A percentile compares a stretch with the other conserved stretches of the same genome.
These are phyloP conservation scores for Plenodomus tracheiphilus DNA, from an alignment of 2,329 filamentous ascomycete genomes.

Conservation along the genomic window DNA sequence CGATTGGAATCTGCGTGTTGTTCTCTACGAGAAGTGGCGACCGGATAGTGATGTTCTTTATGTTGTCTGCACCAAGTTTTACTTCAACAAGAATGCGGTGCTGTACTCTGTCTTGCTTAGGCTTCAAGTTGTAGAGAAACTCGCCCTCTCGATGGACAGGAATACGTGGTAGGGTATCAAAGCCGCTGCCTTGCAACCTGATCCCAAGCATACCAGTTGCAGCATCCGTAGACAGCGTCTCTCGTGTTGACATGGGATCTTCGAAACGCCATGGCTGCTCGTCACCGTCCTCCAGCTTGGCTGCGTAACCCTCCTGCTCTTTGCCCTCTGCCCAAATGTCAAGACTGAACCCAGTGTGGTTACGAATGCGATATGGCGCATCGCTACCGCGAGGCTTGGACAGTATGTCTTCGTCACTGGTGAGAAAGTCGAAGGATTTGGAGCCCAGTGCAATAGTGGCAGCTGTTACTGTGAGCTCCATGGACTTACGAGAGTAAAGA, in stretches of 20 bases:
- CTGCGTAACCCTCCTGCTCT: conserved; percentile 70
- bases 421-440: conserved; percentile 89
- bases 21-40: conserved; percentile 94
- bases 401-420: conserved; percentile 84
- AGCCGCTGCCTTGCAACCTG: conserved; percentile 88
- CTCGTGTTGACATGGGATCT: conserved; percentile 93
- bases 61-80: conserved; percentile 86
- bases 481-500: conserved; percentile 81
- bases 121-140: conserved; percentile 82
- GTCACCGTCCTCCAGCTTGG: conserved; percentile 82
- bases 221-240: conserved; percentile 84
- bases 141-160: conserved; percentile 94
- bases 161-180: conserved; percentile 86
- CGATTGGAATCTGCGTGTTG: conserved; percentile 92
- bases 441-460: conserved; percentile 91
- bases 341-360: conserved; percentile 92
- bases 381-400: conserved; percentile 91
- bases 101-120: conserved; percentile 80
- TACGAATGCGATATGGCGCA: conserved; percentile 89
- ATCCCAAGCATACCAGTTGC: conserved; percentile 79
- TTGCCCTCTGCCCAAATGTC: conserved; percentile 74
- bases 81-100: conserved; percentile 93
- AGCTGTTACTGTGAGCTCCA: conserved; percentile 91
- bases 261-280: conserved; percentile 97
- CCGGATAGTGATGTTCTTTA: conserved; percentile 95